These are phyloP conservation scores for Botrytis deweyae DNA, from an alignment of 2,329 filamentous ascomycete genomes.

Conservation along the genomic window DNA sequence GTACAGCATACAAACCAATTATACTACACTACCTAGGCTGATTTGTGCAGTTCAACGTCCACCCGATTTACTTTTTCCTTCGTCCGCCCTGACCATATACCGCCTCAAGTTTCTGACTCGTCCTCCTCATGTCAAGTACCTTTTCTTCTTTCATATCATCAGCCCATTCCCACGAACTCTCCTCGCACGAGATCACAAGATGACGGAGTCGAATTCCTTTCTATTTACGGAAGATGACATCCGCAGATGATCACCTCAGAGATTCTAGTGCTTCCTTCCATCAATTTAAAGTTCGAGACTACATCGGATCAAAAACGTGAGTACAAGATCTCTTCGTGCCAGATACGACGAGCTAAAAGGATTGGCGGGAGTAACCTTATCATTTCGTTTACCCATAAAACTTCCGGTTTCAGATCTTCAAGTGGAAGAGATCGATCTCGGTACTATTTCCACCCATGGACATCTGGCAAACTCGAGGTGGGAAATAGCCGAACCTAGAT, in stretches of 20 bases:
- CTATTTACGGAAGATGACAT: background rate
- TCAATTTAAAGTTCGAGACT: background rate
- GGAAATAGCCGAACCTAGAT: background rate
- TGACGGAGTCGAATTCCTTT: background rate
- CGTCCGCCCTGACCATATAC: background rate
- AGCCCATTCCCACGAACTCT: background rate
- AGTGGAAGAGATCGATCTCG: background rate
- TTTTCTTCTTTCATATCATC: background rate
- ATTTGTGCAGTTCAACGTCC: background rate
- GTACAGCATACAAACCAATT: too few relatives aligned
- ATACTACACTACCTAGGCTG: background rate
- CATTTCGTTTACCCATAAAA: background rate
- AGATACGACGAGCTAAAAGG: background rate
- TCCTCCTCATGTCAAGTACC: background rate
- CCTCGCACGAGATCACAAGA: background rate
- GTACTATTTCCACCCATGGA: background rate
- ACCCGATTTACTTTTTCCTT: background rate
- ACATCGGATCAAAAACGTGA: background rate
- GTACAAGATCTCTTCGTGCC: background rate
- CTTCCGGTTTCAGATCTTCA: background rate
- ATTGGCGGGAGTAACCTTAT: slow-evolving; percentile 7
- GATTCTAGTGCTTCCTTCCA: background rate
- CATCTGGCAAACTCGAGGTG: background rate
- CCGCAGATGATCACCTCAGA: background rate
- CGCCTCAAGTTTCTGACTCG: background rate